Percentiles rank a stretch among this genome's conserved stretches.
These are phyloP conservation scores for Leucogyrophana mollusca DNA, from an alignment of 768 basidiomycete genomes.

Conservation along the genomic window DNA sequence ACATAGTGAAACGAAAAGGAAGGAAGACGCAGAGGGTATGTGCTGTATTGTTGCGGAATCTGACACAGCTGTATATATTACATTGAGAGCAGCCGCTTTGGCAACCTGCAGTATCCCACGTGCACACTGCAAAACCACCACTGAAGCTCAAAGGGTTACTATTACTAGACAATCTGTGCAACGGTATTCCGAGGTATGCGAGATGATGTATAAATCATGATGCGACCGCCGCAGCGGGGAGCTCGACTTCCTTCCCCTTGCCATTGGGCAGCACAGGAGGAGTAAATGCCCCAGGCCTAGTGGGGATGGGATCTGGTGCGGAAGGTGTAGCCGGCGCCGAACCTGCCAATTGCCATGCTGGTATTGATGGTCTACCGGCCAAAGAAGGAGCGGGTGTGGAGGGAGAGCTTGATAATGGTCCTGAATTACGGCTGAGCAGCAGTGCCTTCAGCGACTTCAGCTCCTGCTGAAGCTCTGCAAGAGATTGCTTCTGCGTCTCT, in stretches of 20 bases:
- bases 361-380: slow-evolving; percentile 71
- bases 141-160: neutral
- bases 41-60: neutral
- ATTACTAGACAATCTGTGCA: neutral
- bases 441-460: slow-evolving; percentile 92
- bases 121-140: neutral
- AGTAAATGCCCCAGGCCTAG: slow-evolving; percentile 10
- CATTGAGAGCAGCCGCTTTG: neutral
- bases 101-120: slow-evolving; percentile 1
- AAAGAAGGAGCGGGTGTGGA: slow-evolving; percentile 50
- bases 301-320: slow-evolving; percentile 14
- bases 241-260: slow-evolving; percentile 60
- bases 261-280: slow-evolving; percentile 34
- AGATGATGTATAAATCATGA: slow-evolving; percentile 12
- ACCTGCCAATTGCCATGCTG: slow-evolving; percentile 84
- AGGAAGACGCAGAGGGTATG: neutral
- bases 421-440: slow-evolving; percentile 68
- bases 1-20: slow-evolving; percentile 45
- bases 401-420: slow-evolving; percentile 43
- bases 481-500: slow-evolving; percentile 77
- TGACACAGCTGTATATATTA: neutral
- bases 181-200: neutral
- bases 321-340: slow-evolving; percentile 21
- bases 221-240: slow-evolving; percentile 7
- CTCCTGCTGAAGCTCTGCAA: slow-evolving; percentile 88